Evolutionary conservation across 352 stramenopile genomes (phyloP), one percentile per base, ranked within the genome.

Genomic region (Phytophthora foliorum): DNA sequence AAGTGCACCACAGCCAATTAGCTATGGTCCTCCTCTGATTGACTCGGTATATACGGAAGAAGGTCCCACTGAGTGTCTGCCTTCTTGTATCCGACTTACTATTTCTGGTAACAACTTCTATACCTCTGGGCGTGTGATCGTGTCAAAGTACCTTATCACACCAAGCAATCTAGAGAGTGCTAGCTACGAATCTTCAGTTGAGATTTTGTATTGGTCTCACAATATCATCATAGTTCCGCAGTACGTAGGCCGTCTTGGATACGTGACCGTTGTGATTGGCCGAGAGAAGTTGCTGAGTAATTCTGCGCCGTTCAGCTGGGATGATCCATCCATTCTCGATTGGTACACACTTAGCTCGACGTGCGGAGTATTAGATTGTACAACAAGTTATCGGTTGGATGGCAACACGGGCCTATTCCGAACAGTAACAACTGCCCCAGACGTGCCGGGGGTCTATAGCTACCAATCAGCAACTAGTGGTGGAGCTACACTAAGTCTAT

Each of bases 21-120:
- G 49, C 42, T 93, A 91, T 50, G 39, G 53, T 9, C 17, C 56
- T 21, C 85, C 85, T 48, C 65, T 70, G 48, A 81, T 93, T 32
- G 78, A 89, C 14, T 58, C 67, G 2, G 79, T 91, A 46, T 82
- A 77, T 61, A 91, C 76, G 8, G 80, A 90, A 32, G 85, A 91
- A 76, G 85, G 85, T 1, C 79, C 82, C 2, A 58, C 41, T n/a
- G 58, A 67, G 6, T 88, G 80, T 56, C 42, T 80, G 4, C 78
- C 76, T 21, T 78, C 69, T 2, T 90, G 81, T 21, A 72, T 88
- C 10, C 81, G 72, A 27, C 67, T 93, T 11, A 81, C 75, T 6
- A 66, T 93, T 52, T 77, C 71, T 17, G 85, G 85, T 2, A 78
- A 31, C 25, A 86, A 90, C 48, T 80, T 93, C 16, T 89, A 80